Percentiles rank a stretch among this genome's conserved stretches.
These are phyloP conservation scores for Lachnellula subtilissima DNA, from an alignment of 2,329 filamentous ascomycete genomes.

Conservation along the genomic window DNA sequence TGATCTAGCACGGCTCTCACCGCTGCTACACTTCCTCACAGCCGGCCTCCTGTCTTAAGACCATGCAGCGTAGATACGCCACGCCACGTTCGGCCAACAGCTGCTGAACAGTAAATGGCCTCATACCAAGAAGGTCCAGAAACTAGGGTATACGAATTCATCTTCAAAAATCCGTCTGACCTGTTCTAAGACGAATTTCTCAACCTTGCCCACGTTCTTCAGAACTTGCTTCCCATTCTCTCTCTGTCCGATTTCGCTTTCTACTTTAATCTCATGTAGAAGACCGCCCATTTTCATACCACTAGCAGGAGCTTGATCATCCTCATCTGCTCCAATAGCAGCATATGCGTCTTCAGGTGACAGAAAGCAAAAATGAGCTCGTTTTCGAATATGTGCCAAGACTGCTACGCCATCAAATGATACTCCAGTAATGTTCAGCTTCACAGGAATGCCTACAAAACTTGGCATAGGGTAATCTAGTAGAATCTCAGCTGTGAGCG, in stretches of 20 bases:
- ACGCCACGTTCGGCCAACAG: background rate
- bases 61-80: background rate
- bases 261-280: conserved; percentile 88
- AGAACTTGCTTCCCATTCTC: conserved; percentile 89
- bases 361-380: conserved; percentile 90
- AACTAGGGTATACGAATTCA: conserved; percentile 96
- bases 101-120: background rate
- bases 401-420: conserved; percentile 95
- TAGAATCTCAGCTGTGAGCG: conserved; percentile 89
- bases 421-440: conserved; percentile 89
- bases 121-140: conserved; percentile 92
- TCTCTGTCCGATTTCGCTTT: conserved; percentile 93
- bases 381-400: conserved; percentile 81
- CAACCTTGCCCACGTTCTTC: conserved; percentile 98
- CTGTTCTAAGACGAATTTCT: conserved; percentile 94
- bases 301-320: conserved; percentile 22
- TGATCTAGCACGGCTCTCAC: no score
- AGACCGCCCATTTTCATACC: conserved; percentile 61
- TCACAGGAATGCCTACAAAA: conserved; percentile 92
- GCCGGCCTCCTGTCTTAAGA: background rate
- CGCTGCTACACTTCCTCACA: no score
- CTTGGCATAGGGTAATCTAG: conserved; percentile 98
- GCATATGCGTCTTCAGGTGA: conserved; percentile 85
- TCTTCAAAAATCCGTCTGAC: conserved; percentile 97
- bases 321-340: conserved; percentile 43